Evolutionary conservation across 768 basidiomycete genomes (phyloP), one percentile per base, ranked within the genome.

Genomic region (Butyriboletus loyo): DNA sequence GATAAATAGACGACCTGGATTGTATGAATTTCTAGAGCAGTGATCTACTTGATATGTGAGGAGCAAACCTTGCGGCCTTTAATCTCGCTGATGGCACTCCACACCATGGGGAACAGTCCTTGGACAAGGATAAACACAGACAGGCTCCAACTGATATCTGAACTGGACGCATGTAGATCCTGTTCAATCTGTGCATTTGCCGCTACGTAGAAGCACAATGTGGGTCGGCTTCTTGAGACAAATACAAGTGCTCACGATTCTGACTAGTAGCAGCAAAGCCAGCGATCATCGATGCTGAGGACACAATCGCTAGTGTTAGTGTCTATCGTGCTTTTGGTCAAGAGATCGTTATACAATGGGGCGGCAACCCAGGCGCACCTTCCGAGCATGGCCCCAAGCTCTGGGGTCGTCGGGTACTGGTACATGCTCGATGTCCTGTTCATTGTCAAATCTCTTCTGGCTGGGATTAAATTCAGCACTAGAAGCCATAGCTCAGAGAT

Each of bases 31-130:
- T 25, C 38, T 19, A 49, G 36, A 28, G 27, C 24, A 40, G 28
- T 17, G 7, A 30, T 36, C 25, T 6, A 27, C 22, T n/a, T 2
- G 45, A 46, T 46, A 15, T 13, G 41, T 21, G 17, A 31, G 52
- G 49, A 6, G 7, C 52, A 34, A 56, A 83, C 84, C 75, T 83
- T 91, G 46, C 89, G 73, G 1, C 90, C 90, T 60, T 82, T 83
- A 15, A 92, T 78, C 66, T 92, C 90, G 55, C 85, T 86, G 27
- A 90, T 69, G 0, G 84, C 78, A 34, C 77, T 79, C 88, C 89
- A 91, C 1, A 85, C 38, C 28, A 88, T 53, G 0, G 90, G 90
- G 46, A 82, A 71, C 19, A 73, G 59, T 2, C 90, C 90, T 69
- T 91, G 90, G 4, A 85, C 56, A 2, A 86, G 71, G 53, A 89